Conservation (phyloP, 768 basidiomycete species). For the Xerocomus spinulosus region DNA sequence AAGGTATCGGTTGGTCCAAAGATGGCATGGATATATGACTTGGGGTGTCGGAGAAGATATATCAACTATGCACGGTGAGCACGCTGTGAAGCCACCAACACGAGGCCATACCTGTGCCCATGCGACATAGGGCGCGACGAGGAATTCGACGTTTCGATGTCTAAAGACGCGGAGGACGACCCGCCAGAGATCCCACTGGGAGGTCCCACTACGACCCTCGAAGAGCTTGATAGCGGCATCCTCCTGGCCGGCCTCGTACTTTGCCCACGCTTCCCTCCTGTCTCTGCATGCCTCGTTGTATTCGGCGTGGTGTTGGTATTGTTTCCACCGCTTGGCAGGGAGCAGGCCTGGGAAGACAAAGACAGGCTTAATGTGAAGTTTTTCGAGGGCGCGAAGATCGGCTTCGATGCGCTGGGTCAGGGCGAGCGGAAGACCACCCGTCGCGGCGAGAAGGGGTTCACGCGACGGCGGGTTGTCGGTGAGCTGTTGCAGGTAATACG, state of each 20-base stretch:
- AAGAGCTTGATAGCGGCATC: slow-evolving; percentile 84
- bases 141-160: slow-evolving; percentile 92
- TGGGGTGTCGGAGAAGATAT: slow-evolving; percentile 89
- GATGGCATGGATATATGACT: slow-evolving; percentile 92
- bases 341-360: slow-evolving; percentile 93
- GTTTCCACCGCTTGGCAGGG: slow-evolving; percentile 69
- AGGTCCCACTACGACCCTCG: slow-evolving; percentile 64
- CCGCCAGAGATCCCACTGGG: slow-evolving; percentile 93
- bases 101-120: slow-evolving; percentile 83
- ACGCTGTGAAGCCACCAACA: slow-evolving; percentile 9
- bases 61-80: slow-evolving; percentile 58
- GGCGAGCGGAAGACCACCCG: slow-evolving; percentile 90
- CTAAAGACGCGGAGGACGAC: slow-evolving; percentile 89
- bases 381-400: slow-evolving; percentile 88
- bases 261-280: slow-evolving; percentile 82
- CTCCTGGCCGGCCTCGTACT: slow-evolving; percentile 90
- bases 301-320: slow-evolving; percentile 46
- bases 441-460: slow-evolving; percentile 91
- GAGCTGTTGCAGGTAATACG: slow-evolving; percentile 79
- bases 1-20: slow-evolving; percentile 89
- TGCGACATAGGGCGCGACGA: slow-evolving; percentile 92
- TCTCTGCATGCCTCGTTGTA: slow-evolving; percentile 68
- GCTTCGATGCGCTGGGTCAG: slow-evolving; percentile 84
- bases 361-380: slow-evolving; percentile 93
- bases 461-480: slow-evolving; percentile 71